Evolutionary conservation across 2,329 filamentous ascomycete species (phyloP).

Genomic region (Trichoderma gracile): DNA sequence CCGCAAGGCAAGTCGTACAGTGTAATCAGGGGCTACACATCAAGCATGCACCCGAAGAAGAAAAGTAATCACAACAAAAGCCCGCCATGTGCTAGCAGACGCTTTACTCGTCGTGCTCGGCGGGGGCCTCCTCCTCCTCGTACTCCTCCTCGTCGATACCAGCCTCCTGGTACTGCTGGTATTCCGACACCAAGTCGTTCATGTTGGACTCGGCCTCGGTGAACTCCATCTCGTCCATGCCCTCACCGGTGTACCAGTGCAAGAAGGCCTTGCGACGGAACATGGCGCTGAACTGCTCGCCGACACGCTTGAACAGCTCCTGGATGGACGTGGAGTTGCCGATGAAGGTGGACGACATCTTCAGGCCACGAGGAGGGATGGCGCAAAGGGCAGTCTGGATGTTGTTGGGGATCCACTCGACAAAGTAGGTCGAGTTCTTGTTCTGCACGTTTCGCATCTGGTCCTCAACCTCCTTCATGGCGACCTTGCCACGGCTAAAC

Average conservation of each 20-base stretch:
- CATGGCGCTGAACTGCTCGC: conserved; percentile 99
- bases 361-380: conserved; percentile 93
- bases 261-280: conserved; percentile 99
- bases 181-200: conserved; percentile 99
- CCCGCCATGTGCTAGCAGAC: neutral
- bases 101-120: conserved; percentile 24
- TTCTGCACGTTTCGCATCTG: conserved; percentile 99
- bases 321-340: conserved; percentile 99
- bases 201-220: conserved; percentile 99
- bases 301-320: conserved; percentile 99
- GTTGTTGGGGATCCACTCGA: conserved; percentile 99
- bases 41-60: conserved; percentile 17
- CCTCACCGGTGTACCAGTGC: conserved; percentile 99
- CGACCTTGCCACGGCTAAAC: conserved; percentile 89
- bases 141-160: conserved; percentile 95
- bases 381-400: conserved; percentile 99
- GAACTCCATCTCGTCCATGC: conserved; percentile 99
- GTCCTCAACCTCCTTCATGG: conserved; percentile 99
- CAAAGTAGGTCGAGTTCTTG: conserved; percentile 99
- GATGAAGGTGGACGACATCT: conserved; percentile 99
- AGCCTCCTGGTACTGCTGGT: conserved; percentile 99
- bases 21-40: conserved; percentile 16
- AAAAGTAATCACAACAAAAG: conserved; percentile 7
- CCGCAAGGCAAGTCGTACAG: conserved; percentile 30
- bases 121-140: conserved; percentile 80